These are phyloP conservation scores for Trypanosoma mega DNA, from an alignment of 208 protist species.

Conservation along the genomic window DNA sequence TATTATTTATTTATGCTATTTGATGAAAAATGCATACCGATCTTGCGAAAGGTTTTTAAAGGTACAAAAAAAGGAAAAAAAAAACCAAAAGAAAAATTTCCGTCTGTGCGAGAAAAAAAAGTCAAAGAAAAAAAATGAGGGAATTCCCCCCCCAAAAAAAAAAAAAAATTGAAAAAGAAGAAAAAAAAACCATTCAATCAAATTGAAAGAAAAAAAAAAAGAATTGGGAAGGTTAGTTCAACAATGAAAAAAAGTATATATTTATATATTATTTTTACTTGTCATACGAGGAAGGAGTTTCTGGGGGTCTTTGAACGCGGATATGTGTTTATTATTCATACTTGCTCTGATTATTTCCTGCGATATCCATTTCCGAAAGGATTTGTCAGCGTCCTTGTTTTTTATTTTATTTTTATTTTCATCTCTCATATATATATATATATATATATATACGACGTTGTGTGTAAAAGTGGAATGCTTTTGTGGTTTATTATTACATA, in stretches of 20 bases:
- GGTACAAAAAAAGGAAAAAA: constrained; percentile 16
- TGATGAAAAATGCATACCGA: too few species aligned
- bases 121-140: background rate
- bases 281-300: background rate
- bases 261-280: background rate
- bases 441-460: too few species aligned
- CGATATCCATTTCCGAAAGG: background rate
- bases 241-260: background rate
- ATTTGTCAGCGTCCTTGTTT: constrained; percentile 1
- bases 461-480: too few species aligned
- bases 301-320: background rate
- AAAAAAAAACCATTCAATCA: constrained; percentile 1
- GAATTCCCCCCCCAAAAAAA: background rate
- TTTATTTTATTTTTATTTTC: constrained; percentile 14
- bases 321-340: background rate
- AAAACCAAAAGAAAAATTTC: constrained; percentile 7
- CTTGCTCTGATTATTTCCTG: too few species aligned
- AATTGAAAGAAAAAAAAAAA: background rate
- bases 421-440: too few species aligned
- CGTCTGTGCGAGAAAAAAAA: background rate
- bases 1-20: too few species aligned
- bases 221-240: background rate
- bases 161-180: background rate
- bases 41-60: constrained; percentile 34
- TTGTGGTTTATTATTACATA: too few species aligned